These are phyloP conservation scores for Calonectria pseudoreteaudii DNA, from an alignment of 2,329 filamentous ascomycete genomes.

Conservation along the genomic window DNA sequence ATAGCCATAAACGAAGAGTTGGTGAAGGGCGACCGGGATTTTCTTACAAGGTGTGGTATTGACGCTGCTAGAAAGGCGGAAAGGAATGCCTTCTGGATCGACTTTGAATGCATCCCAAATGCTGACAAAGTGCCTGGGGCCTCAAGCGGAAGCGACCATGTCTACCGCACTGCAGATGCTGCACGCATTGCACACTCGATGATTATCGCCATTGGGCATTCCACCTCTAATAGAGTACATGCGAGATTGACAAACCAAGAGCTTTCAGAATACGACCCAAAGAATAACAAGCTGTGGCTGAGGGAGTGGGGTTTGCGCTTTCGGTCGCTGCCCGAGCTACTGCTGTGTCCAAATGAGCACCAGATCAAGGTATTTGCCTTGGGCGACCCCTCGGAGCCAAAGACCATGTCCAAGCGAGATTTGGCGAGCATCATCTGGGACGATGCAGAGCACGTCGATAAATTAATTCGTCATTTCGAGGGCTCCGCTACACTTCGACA, in stretches of 20 bases:
- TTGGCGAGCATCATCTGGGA: conserved; percentile 54
- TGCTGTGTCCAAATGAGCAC: conserved; percentile 38
- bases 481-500: conserved; percentile 52
- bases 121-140: conserved; percentile 43
- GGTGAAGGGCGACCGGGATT: conserved; percentile 38
- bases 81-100: conserved; percentile 56
- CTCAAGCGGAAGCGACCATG: conserved; percentile 39
- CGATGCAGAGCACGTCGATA: conserved; percentile 50
- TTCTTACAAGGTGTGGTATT: conserved; percentile 50
- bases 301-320: conserved; percentile 57
- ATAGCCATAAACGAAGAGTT: conserved; percentile 32
- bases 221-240: conserved; percentile 10
- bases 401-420: conserved; percentile 51
- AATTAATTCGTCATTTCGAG: conserved; percentile 60
- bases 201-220: conserved; percentile 53
- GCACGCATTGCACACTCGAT: conserved; percentile 55
- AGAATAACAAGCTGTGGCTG: conserved; percentile 39
- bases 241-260: conserved; percentile 38
- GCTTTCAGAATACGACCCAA: conserved; percentile 31
- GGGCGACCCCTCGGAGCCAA: conserved; percentile 22
- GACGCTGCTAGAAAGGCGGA: conserved; percentile 51
- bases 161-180: conserved; percentile 59
- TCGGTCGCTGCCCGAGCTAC: conserved; percentile 58
- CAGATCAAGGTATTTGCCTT: conserved; percentile 27
- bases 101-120: conserved; percentile 55